These are phyloP conservation scores for Atalantia buxifolia DNA, from an alignment of 345 rosid species.

Conservation along the genomic window DNA sequence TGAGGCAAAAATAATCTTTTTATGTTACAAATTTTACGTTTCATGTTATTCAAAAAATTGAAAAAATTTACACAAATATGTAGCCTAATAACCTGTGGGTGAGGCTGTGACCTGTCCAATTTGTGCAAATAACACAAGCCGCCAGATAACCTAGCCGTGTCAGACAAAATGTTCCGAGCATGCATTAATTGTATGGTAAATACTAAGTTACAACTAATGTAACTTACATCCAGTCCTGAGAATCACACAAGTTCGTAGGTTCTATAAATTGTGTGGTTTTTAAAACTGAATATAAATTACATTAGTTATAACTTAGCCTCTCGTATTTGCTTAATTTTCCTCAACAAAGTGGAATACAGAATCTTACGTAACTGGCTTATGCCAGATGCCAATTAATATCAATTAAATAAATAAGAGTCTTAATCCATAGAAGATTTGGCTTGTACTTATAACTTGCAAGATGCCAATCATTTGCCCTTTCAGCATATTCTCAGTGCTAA, in stretches of 20 bases:
- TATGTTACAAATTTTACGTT: too few relatives aligned
- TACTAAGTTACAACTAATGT: too few relatives aligned
- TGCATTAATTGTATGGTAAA: neutral
- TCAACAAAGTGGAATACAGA: neutral
- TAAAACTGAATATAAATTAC: too few relatives aligned
- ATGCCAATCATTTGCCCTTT: constrained; percentile 3
- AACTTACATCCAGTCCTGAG: too few relatives aligned
- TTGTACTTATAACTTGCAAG: neutral
- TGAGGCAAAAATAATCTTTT: too few relatives aligned
- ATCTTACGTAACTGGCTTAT: neutral
- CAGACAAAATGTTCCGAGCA: neutral
- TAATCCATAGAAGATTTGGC: neutral
- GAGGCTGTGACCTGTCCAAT: neutral
- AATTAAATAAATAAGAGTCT: neutral
- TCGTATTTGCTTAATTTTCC: neutral
- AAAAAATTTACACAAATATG: neutral
- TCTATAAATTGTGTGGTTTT: too few relatives aligned
- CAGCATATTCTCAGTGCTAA: constrained; percentile 37
- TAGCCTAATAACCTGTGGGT: neutral
- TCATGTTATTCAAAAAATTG: too few relatives aligned
- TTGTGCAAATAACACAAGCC: neutral
- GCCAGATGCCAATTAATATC: neutral
- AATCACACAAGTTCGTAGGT: too few relatives aligned
- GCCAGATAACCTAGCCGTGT: neutral
- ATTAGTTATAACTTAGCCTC: too few relatives aligned